Base-by-base conservation (phyloP, 257 asterid genomes). In the Solanum medicagineum region DNA sequence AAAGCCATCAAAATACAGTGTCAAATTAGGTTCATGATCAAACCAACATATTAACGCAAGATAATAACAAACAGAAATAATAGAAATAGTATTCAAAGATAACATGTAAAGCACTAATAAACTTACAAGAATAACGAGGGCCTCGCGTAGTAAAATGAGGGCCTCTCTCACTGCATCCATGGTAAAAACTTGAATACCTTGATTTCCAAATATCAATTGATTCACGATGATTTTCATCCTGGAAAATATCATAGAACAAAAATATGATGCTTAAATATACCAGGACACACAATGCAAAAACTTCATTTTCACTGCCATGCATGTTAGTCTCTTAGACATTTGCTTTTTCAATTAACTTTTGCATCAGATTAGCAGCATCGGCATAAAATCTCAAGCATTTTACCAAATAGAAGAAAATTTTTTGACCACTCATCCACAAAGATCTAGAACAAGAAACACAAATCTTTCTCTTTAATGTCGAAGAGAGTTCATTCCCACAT, bases 161-260 rank as follows among this genome's bases (percentile, higher is more conserved):
- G 81, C 94, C 93, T 92, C 96, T 92, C 49, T 93, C 92, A 83
- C 99, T 94, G 94, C 99, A 97, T 29, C 98, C 97, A 79, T 92
- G 89, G 89, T 97, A 97, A 45, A 87, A 90, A 85, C 89, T 89
- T 59, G 99, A 90, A 89, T 86, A 91, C 88, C 93, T 88, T 59
- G 99, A 97, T 87, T 95, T 93, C 99, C 99, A 97, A 88, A 95
- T 90, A 91, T 95, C 96, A 81, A 97, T 80, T 82, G 94, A 94
- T 69, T 91, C 92, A 87, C 89, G 98, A 86, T 86, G 83, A 89
- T 89, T 87, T 63, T 93, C 89, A 86, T 87, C 95, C 99, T 97
- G 83, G 90, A 91, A 32, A n/a, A 53, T 69, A 6, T 84, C 86
- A 53, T 24, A 24, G 45, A 75, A 77, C 62, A 29, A 49, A 77